Base-by-base conservation (phyloP, 179 eudicot genomes). In the Spinacia oleracea region DNA sequence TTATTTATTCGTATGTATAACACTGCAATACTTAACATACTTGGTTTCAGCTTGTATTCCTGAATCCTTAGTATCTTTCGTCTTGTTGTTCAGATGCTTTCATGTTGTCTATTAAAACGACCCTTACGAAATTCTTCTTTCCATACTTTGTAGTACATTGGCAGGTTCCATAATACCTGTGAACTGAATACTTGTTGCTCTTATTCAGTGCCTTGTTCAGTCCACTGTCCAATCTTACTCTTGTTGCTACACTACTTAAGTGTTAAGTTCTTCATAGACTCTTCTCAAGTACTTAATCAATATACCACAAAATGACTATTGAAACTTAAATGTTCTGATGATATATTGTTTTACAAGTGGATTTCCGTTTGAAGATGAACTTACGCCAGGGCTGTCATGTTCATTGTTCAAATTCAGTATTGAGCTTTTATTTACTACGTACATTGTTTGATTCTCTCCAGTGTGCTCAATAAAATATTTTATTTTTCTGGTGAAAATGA, bases 331-430 rank as follows among this genome's bases (percentile, higher is more conserved):
- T 34, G 15, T 27, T 42, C 1, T 27, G 48, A 45, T 69, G 50
- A 16, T n/a, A 35, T 31, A 14, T 69, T 14, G 60, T 27, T 60
- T 10, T 8, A 60, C 12, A 23, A 48, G 71, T 40, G 42, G 23
- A 53, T 65, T 73, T 42, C 35, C n/a, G 12, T 55, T 56, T 8
- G 16, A 46, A 23, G 53, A 80, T 20, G 29, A 72, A 50, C 46
- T 42, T 50, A 15, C 31, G 20, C 8, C 55, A 43, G 35, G 77
- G 34, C 56, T 35, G 53, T 18, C 20, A n/a, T 20, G 48, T 45
- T n/a, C 4, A 15, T 5, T 60, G 69, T 56, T 56, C 4, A 76
- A 38, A 32, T 80, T 73, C 63, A 9, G 38, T 80, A 53, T 42
- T 35, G 38, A 51, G 21, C 15, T 74, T 38, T 6, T 6, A 38